Evolutionary conservation across 306 rosid genomes (phyloP).

Genomic region (Cucumis sativus): DNA sequence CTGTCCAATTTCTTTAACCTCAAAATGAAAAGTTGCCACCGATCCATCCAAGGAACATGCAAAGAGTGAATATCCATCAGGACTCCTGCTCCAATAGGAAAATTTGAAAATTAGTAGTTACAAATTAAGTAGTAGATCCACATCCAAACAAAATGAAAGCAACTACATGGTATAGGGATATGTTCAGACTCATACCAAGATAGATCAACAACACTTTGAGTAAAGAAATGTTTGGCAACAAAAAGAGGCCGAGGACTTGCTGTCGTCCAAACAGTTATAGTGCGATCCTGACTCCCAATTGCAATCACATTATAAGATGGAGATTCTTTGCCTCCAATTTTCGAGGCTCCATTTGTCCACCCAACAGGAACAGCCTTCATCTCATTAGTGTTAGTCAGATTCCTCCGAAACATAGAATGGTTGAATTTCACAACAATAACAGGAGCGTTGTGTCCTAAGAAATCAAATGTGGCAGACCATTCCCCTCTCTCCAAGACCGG

Average conservation of each 20-base stretch:
- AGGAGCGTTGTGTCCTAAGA: conserved; percentile 96
- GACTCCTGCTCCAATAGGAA: conserved; percentile 66
- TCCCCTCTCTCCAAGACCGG: conserved; percentile 99
- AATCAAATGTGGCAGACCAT: conserved; percentile 99
- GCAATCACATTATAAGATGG: conserved; percentile 95
- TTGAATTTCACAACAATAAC: conserved; percentile 89
- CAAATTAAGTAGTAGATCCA: neutral
- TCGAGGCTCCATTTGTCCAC: conserved; percentile 81
- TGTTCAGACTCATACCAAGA: conserved; percentile 57
- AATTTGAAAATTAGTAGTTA: conserved; percentile 4
- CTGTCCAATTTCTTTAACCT: conserved; percentile 80
- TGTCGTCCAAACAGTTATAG: conserved; percentile 97
- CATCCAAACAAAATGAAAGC: neutral
- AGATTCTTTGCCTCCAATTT: conserved; percentile 62
- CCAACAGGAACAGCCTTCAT: conserved; percentile 61
- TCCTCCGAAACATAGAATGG: conserved; percentile 89
- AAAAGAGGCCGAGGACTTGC: conserved; percentile 96
- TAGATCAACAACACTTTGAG: conserved; percentile 95
- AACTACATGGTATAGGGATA: neutral
- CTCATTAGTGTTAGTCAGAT: conserved; percentile 51
- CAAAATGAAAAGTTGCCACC: conserved; percentile 82
- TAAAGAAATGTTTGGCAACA: conserved; percentile 97
- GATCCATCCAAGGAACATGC: conserved; percentile 99
- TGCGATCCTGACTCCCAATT: conserved; percentile 95
- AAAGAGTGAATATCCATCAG: conserved; percentile 90